Percentiles rank a stretch among this genome's conserved stretches.
Conservation (phyloP, 371 early-diverging fungal species). For the Syncephalastrum monosporum region DNA sequence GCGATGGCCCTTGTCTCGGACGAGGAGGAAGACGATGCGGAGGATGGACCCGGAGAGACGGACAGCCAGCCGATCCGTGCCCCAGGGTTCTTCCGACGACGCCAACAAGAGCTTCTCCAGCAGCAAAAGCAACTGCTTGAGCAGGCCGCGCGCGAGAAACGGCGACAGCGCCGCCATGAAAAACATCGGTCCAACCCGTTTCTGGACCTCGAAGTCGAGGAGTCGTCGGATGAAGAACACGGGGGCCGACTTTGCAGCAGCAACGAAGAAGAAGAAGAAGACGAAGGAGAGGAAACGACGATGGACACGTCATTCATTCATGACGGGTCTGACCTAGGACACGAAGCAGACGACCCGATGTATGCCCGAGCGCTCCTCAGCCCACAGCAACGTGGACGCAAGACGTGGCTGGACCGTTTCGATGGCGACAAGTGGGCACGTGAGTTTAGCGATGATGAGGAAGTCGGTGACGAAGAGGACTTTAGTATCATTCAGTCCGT, state of each 20-base stretch:
- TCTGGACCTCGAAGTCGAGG: constrained; percentile 10
- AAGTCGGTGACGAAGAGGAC: constrained; percentile 6
- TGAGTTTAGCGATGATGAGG: constrained; percentile 2
- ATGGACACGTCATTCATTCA: constrained; percentile 9
- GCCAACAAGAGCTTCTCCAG: neutral
- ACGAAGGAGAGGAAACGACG: neutral
- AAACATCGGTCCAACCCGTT: constrained; percentile 1
- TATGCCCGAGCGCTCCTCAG: neutral
- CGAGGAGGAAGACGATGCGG: neutral
- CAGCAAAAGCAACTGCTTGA: neutral
- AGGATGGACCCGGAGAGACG: neutral
- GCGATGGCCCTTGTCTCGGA: neutral
- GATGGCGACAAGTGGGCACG: constrained; percentile 11
- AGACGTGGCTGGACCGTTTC: constrained; percentile 10
- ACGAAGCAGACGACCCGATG: too few relatives aligned
- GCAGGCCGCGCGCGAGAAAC: neutral
- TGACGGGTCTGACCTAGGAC: constrained; percentile 1
- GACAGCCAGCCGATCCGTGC: too few relatives aligned
- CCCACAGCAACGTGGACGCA: constrained; percentile 4
- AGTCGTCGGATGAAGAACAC: constrained; percentile 6
- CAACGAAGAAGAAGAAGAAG: constrained; percentile 2
- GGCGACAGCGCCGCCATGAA: constrained; percentile 1
- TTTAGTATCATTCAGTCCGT: too few relatives aligned
- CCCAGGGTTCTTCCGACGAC: neutral
- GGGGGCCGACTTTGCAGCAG: neutral